Conservation (phyloP, 495 filamentous ascomycete species). For the Daldinia vernicosa region DNA sequence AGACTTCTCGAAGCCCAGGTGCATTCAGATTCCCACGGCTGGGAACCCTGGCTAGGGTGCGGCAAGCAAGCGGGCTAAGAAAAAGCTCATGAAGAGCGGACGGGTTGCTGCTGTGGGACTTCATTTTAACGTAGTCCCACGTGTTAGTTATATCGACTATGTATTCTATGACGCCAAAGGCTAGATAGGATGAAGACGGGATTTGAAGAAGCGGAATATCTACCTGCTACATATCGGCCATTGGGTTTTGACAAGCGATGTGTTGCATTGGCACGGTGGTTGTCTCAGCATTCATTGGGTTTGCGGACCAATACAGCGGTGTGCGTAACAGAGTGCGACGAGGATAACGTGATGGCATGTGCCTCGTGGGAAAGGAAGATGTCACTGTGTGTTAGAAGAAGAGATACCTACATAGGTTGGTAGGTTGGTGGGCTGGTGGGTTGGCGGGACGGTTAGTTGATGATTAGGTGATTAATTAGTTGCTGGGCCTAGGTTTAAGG, state of each 20-base stretch:
- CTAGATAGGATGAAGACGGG: not conserved
- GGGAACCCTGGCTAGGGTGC: slow-evolving; percentile 25
- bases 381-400: no score
- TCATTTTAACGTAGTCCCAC: slow-evolving; percentile 33
- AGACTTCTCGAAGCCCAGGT: slow-evolving; percentile 30
- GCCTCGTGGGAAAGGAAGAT: slow-evolving; percentile 2
- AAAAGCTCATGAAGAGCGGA: slow-evolving; percentile 3
- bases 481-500: not conserved
- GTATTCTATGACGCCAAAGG: slow-evolving; percentile 23
- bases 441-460: no score
- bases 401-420: no score
- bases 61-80: slow-evolving; percentile 34
- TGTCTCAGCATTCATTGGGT: slow-evolving; percentile 29
- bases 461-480: no score
- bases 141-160: slow-evolving; percentile 12
- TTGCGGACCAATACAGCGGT: slow-evolving; percentile 33
- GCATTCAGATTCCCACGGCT: slow-evolving; percentile 20
- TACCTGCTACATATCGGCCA: slow-evolving; percentile 30
- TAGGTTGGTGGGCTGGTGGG: no score
- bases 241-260: slow-evolving; percentile 48
- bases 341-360: slow-evolving; percentile 7
- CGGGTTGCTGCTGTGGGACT: slow-evolving; percentile 33
- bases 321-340: slow-evolving; percentile 38
- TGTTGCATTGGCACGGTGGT: slow-evolving; percentile 43
- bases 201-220: slow-evolving; percentile 9